phyloP scores from a whole-genome alignment of 352 stramenopile species.

The Elongisporangium undulatum region DNA sequence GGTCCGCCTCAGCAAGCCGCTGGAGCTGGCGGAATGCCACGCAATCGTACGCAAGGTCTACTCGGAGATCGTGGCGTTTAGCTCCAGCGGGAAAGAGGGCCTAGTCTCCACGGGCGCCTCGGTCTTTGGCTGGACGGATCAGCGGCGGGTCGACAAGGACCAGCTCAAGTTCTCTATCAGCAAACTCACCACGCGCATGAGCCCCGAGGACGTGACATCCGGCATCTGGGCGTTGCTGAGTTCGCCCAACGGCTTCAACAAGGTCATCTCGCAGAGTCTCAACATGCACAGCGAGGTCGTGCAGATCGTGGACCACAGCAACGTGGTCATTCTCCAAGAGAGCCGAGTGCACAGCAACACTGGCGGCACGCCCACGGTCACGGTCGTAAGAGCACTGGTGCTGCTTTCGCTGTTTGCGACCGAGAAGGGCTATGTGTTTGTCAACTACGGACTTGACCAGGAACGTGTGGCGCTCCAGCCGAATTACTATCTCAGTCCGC shows the following conservation, averaged over 20 bases:
- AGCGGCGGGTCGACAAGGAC: no score
- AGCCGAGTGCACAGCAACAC: constrained; percentile 17
- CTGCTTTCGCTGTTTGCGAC: not conserved
- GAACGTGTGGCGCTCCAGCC: not conserved
- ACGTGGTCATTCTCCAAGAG: constrained; percentile 33
- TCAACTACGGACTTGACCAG: not conserved
- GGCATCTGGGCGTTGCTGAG: constrained; percentile 17
- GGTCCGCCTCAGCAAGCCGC: constrained; percentile 9
- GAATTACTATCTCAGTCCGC: not conserved
- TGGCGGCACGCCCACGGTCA: constrained; percentile 15
- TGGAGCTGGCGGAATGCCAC: constrained; percentile 36
- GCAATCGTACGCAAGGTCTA: constrained; percentile 28
- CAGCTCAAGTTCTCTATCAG: no score
- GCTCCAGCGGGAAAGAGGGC: constrained; percentile 8
- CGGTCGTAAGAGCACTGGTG: constrained; percentile 9
- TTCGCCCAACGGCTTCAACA: constrained; percentile 13
- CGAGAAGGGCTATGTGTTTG: not conserved
- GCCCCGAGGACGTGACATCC: constrained; percentile 10
- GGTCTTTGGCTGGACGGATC: no score
- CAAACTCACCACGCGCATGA: constrained; percentile 9
- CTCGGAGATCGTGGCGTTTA: constrained; percentile 17
- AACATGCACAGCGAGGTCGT: constrained; percentile 25
- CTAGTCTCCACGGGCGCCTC: constrained; percentile 1
- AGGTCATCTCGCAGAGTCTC: constrained; percentile 25
- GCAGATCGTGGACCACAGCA: constrained; percentile 28